phyloP scores from a whole-genome alignment of 2,329 filamentous ascomycete species.

The Stachybotrys elegans region DNA sequence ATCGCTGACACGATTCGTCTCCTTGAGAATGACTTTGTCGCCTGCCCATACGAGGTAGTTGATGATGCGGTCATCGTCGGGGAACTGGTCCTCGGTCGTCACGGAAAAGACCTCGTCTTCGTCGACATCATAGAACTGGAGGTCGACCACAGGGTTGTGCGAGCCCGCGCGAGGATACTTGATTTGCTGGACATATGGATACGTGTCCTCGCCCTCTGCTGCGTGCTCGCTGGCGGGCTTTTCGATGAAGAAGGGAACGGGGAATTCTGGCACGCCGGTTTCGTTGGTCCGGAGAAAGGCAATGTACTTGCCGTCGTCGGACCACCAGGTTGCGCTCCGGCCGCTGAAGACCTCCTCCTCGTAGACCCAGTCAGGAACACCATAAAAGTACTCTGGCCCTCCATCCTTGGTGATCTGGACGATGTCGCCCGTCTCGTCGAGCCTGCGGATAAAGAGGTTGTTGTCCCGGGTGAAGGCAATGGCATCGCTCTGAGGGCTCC shows the following conservation, averaged over 20 bases:
- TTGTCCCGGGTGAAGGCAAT: constrained; percentile 88
- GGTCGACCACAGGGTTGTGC: constrained; percentile 83
- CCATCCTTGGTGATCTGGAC: constrained; percentile 81
- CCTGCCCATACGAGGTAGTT: constrained; percentile 92
- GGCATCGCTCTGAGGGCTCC: constrained; percentile 83
- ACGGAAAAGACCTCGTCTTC: constrained; percentile 77
- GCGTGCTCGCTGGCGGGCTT: constrained; percentile 72
- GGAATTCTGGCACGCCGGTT: constrained; percentile 83
- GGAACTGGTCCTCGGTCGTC: constrained; percentile 70
- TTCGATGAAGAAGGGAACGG: constrained; percentile 88
- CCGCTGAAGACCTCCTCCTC: constrained; percentile 63
- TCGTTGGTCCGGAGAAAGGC: constrained; percentile 94
- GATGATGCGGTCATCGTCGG: constrained; percentile 78
- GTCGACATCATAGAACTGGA: constrained; percentile 82
- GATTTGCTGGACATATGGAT: constrained; percentile 85
- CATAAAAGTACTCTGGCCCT: constrained; percentile 85
- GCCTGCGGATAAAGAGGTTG: constrained; percentile 76
- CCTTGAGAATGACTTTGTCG: constrained; percentile 76
- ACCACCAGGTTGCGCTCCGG: constrained; percentile 93
- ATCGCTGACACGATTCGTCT: constrained; percentile 93
- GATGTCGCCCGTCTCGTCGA: constrained; percentile 47
- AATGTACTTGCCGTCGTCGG: constrained; percentile 78
- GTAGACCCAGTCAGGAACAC: constrained; percentile 96
- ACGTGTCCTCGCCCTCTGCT: constrained; percentile 68
- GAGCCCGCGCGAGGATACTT: constrained; percentile 97